Percentiles rank a stretch among this genome's conserved stretches.
Evolutionary conservation across 2,329 filamentous ascomycete species (phyloP).

Genomic region (Calcarisporium arbuscula): DNA sequence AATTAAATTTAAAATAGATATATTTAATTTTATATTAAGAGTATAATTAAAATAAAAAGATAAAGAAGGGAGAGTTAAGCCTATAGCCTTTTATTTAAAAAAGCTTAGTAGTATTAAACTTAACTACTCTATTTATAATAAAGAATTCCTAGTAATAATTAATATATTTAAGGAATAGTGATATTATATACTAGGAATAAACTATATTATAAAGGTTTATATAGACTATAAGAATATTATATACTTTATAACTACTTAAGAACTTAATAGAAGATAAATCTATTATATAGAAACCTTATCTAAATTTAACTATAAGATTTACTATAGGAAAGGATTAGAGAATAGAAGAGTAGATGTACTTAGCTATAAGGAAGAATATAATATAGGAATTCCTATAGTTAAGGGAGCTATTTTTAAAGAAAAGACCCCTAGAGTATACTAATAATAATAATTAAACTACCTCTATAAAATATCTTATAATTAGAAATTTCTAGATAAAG

Average conservation of each 20-base stretch:
- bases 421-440: background rate
- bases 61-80: conserved; percentile 8
- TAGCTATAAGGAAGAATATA: background rate
- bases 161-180: conserved; percentile 18
- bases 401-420: background rate
- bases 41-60: conserved; percentile 9
- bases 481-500: too few relatives aligned
- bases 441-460: background rate
- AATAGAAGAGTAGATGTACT: conserved; percentile 5
- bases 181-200: conserved; percentile 12
- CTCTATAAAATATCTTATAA: too few relatives aligned
- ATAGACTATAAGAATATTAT: conserved; percentile 17
- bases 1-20: conserved; percentile 11
- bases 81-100: conserved; percentile 12
- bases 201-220: conserved; percentile 14
- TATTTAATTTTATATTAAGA: conserved; percentile 6
- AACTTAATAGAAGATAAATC: conserved; percentile 1
- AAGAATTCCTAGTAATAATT: conserved; percentile 17
- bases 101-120: conserved; percentile 14
- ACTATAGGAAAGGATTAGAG: conserved; percentile 10
- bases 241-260: conserved; percentile 11
- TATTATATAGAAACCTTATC: conserved; percentile 3
- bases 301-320: conserved; percentile 10
- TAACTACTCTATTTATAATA: conserved; percentile 19
- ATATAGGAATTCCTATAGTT: background rate